Percentiles rank a stretch among this genome's conserved stretches.
phyloP scores from a whole-genome alignment of 2,329 filamentous ascomycete genomes.

The Arthrobotrys entomopaga region DNA sequence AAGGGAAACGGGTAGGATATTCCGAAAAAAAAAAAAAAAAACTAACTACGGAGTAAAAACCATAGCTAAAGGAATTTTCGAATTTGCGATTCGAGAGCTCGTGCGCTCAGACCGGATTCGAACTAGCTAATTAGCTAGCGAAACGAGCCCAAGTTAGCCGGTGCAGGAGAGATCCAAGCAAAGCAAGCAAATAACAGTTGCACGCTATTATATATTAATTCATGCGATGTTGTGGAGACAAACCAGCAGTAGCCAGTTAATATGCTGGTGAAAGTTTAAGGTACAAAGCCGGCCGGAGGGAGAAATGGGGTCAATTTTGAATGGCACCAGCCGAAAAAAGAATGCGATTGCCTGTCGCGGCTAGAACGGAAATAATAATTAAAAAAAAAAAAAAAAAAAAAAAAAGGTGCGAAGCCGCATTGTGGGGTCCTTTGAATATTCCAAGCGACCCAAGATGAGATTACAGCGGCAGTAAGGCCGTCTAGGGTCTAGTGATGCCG shows the following conservation, averaged over 20 bases:
- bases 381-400: too few relatives aligned
- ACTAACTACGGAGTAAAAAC: too few relatives aligned
- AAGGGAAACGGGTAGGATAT: conserved; percentile 1
- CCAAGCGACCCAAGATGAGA: conserved; percentile 8
- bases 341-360: conserved; percentile 46
- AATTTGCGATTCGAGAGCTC: conserved; percentile 42
- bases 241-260: background rate
- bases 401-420: conserved; percentile 43
- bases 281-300: conserved; percentile 7
- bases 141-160: too few relatives aligned
- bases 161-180: too few relatives aligned
- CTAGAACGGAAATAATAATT: too few relatives aligned
- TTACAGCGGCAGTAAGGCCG: conserved; percentile 13
- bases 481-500: conserved; percentile 5
- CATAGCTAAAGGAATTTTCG: conserved; percentile 12
- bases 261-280: conserved; percentile 4
- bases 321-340: conserved; percentile 43
- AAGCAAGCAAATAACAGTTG: too few relatives aligned
- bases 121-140: conserved; percentile 18
- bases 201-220: conserved; percentile 24
- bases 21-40: background rate
- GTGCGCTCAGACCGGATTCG: conserved; percentile 35
- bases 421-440: conserved; percentile 26
- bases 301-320: background rate
- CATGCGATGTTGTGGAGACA: conserved; percentile 42